Evolutionary conservation across 2,329 filamentous ascomycete species (phyloP), one percentile per base, ranked within the genome.

Genomic region (Talaromyces piceae): DNA sequence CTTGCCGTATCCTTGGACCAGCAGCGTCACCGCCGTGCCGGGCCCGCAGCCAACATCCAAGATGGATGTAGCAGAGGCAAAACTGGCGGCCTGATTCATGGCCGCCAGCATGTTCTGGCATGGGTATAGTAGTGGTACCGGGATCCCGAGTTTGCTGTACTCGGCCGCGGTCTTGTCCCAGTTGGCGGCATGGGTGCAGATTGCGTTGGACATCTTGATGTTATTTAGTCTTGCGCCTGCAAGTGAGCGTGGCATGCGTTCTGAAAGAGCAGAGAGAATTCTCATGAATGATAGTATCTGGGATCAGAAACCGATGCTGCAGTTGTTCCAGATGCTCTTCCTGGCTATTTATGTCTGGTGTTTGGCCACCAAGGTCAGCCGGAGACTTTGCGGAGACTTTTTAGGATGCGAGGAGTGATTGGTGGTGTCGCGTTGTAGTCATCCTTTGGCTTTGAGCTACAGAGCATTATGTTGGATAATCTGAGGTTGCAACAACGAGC

Each of bases 41-140:
- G 50, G 50, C 11, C 50, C 50, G 16, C 46, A 30, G 25, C 50
- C 50, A 12, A 52, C 12, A 7, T 52, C 50, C 5, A 52, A 41
- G 16, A 49, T 48, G 12, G 41, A 31, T 12, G 45, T 39, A 27
- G 50, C 50, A 27, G n/a, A 39, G 18, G 22, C 23, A n/a, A 49
- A 52, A 3, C 39, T 30, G 13, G 20, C 30, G 23, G 41, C 47
- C 4, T 8, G 2, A 18, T 52, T 28, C 30, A 52, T 48, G 7
- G 25, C 26, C 2, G 31, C 41, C 11, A 52, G 50, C 50, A 52
- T 49, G 8, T 25, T 20, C n/a, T 12, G 25, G 22, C 46, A 49
- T 16, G 46, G 46, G 5, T 25, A 26, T 20, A 26, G 13, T 2
- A 49, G 2, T 1, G 50, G 50, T 3, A 41, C 46, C 5, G 45